Base-by-base conservation (phyloP, 805 yeast genomes). In the Metschnikowia lunata region DNA sequence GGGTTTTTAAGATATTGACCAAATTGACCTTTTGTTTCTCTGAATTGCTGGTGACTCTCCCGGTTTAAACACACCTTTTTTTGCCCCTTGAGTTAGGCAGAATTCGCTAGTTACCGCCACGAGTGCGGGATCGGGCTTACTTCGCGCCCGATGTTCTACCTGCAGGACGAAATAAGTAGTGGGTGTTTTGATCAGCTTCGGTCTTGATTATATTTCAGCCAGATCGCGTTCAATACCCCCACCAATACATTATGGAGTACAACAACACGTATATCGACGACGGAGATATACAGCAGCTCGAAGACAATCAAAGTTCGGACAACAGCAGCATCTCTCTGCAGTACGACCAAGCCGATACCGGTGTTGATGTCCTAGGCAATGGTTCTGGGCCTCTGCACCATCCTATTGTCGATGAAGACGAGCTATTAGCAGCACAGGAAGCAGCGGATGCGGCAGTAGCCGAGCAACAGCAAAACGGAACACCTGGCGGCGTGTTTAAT, bases 401-500 rank as follows among this genome's bases (percentile, higher is more conserved):
- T 15, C 52, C 48, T 6, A 47, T 65, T 6, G 76, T 68, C 18
- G 72, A 66, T 33, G 72, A 67, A 40, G 74, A 64, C 13, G 74
- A 69, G 44, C 56, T 68, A 13, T 56, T 69, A 47, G 73, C 75
- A 26, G 75, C 75, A 4, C 74, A 69, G 48, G 73, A 71, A 26
- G 75, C 74, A 2, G 75, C 75, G 2, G 73, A 66, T 46, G 74
- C 79, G 52, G 75, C 74, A 1, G 74, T 72, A 10, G 69, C 69
- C 4, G 69, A 65, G 44, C 74, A 69, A 46, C 73, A 61, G 46
- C 71, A 58, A 42, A 73, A 70, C 36, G 50, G 49, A 9, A 50
- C 47, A 2, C 78, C 76, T 2, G 82, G 79, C 8, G 83, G 85
- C 42, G 88, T 87, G 18, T 88, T 88, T 58, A 75, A 79, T 48